Base-by-base conservation (phyloP, 2,329 filamentous ascomycete genomes). In the Colletotrichum higginsianum region DNA sequence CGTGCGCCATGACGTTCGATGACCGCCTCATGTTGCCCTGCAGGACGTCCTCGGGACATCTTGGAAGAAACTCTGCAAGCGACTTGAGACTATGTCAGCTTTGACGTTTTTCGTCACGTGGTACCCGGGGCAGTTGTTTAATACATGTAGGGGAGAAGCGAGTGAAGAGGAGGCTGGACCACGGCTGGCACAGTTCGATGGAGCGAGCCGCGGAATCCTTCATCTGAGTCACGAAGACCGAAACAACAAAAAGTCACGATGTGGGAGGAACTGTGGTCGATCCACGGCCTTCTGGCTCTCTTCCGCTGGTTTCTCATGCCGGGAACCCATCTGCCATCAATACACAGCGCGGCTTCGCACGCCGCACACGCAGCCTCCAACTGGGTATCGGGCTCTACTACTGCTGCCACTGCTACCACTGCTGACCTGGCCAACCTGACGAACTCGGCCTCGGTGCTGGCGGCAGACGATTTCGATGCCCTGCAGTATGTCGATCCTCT, bases 401-500 rank as follows among this genome's bases (percentile, higher is more conserved):
- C 8, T 35, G 30, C 30, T 35, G 30, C 30, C 30, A 35, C 30
- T 8, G 30, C 30, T 9, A 0, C 7, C 8, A 35, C 30, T 8
- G 30, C 8, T 8, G 30, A 35, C 7, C 30, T 8, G 30, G 30
- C 60, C 60, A 65, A 69, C 53, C 26, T 56, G 38, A 46, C 60
- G 3, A 69, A 69, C 15, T 60, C 69, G 21, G 60, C 58, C 26
- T 30, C 60, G 9, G 52, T 72, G 40, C 26, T 60, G 12, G 47
- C 60, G 11, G 52, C 49, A 4, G 69, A 64, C 12, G 65, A 87
- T n/a, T 75, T 75, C 21, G 77, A 80, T 58, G 76, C 76, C 9
- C 61, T 80, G n/a, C 61, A 71, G 23, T 79, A 76, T 9, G 79
- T 83, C 52, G 79, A 83, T 67, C 80, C 79, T 11, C 79, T 87